Base-by-base conservation (phyloP, 805 yeast species). In the Jamesozyma jinghongensis region DNA sequence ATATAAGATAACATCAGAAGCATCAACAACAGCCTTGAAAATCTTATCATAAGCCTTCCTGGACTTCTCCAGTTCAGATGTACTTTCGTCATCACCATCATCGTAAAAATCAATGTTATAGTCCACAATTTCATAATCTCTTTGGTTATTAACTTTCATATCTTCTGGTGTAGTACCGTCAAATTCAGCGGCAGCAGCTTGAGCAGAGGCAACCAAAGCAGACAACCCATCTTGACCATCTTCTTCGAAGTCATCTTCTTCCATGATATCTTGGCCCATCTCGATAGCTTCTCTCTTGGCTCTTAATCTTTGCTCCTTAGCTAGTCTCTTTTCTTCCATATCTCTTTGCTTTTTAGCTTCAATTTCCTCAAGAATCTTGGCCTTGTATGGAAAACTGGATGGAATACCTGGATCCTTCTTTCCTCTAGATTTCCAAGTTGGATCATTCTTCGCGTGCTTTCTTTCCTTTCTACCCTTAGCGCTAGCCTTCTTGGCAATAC, bases 381-480 rank as follows among this genome's bases (percentile, higher is more conserved):
- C 94, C 63, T 90, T 92, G 69, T 87, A 92, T 27, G 98, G 98
- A 73, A 87, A 92, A 53, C 81, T 79, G 39, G 94, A 70, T 42
- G 98, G 98, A 52, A 92, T 90, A 49, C 97, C 97, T 10, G 90
- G 88, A 61, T 88, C 97, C 65, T 85, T 90, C 55, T 76, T 77
- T 42, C 67, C 65, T 56, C 79, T 78, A 14, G 95, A 84, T 61
- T 76, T 86, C 98, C 98, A 92, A 13, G 97, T 92, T 3, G 77
- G 77, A 62, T 90, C 97, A 59, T 77, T 87, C 73, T 92, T 92
- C 16, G 95, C 74, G 19, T 61, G 50, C 67, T 92, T 92, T 53
- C 72, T 75, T 61, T 84, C 82, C 60, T 92, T 92, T 65, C 94
- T 79, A 49, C 81, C 74, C 53, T 88, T 90, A 6, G 97, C 96